These are phyloP conservation scores for Arachis monticola DNA, from an alignment of 331 rosid genomes.

Conservation along the genomic window DNA sequence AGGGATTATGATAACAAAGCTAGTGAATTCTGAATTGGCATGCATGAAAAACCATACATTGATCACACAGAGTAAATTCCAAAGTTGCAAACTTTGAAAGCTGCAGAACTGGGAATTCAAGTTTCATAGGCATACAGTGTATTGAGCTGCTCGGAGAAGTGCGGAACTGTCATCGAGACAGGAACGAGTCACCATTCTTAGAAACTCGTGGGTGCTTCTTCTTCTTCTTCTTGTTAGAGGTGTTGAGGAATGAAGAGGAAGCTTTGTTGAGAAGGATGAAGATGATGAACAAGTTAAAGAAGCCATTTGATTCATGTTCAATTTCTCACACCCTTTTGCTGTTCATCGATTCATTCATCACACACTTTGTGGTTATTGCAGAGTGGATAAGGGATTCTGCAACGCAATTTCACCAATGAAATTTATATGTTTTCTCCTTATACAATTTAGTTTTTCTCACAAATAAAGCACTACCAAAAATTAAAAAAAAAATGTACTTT, in stretches of 20 bases:
- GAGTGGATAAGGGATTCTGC: conserved; percentile 41
- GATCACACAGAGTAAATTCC: neutral
- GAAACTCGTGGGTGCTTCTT: conserved; percentile 34
- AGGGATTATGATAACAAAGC: neutral
- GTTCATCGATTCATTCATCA: conserved; percentile 19
- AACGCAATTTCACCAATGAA: neutral
- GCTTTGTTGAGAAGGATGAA: conserved; percentile 36
- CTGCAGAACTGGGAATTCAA: conserved; percentile 6
- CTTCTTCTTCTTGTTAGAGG: conserved; percentile 33
- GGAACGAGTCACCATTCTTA: conserved; percentile 59
- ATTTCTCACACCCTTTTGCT: neutral
- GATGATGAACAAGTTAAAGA: conserved; percentile 52
- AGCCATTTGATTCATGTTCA: conserved; percentile 44
- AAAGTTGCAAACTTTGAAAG: neutral
- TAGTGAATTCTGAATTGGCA: neutral
- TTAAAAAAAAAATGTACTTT: no score
- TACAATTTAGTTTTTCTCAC: neutral
- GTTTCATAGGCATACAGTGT: conserved; percentile 52
- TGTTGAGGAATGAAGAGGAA: conserved; percentile 38
- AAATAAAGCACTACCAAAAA: no score
- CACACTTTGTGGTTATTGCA: neutral
- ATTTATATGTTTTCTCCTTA: neutral
- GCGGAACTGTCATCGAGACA: conserved; percentile 70
- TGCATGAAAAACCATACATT: conserved; percentile 21
- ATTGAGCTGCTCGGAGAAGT: conserved; percentile 80